phyloP scores from a whole-genome alignment of 164 flowering plant species.

The Vitis riparia region DNA sequence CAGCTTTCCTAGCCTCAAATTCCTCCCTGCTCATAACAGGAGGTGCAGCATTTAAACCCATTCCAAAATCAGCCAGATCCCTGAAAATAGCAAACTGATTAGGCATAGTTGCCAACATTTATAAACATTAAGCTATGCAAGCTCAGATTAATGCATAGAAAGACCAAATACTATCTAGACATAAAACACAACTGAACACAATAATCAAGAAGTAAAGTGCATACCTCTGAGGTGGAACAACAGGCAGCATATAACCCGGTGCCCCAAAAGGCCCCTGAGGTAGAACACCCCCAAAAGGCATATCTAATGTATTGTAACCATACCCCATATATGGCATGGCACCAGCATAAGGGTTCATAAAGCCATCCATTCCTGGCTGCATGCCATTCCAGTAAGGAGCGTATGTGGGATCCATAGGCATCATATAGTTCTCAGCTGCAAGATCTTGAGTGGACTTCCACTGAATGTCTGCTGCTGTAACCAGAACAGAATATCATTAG shows the following conservation, averaged over 20 bases:
- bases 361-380: conserved; percentile 75
- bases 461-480: conserved; percentile 58
- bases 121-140: background rate
- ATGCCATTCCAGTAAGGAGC: conserved; percentile 76
- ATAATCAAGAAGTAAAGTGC: background rate
- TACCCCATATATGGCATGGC: conserved; percentile 71
- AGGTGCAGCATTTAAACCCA: conserved; percentile 54
- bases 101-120: background rate
- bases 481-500: background rate
- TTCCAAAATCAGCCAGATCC: conserved; percentile 61
- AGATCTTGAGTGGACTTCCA: conserved; percentile 69
- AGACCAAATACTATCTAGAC: background rate
- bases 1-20: conserved; percentile 90
- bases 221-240: conserved; percentile 59
- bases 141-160: background rate
- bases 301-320: conserved; percentile 56
- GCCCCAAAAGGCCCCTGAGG: conserved; percentile 77
- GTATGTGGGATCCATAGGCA: conserved; percentile 64
- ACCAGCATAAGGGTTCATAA: conserved; percentile 50
- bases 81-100: conserved; percentile 27
- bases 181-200: background rate
- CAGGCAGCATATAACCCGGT: conserved; percentile 58
- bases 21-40: conserved; percentile 82
- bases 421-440: conserved; percentile 61
- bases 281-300: conserved; percentile 54